phyloP scores from a whole-genome alignment of 2,329 filamentous ascomycete species.

The Sporothrix dimorphospora region DNA sequence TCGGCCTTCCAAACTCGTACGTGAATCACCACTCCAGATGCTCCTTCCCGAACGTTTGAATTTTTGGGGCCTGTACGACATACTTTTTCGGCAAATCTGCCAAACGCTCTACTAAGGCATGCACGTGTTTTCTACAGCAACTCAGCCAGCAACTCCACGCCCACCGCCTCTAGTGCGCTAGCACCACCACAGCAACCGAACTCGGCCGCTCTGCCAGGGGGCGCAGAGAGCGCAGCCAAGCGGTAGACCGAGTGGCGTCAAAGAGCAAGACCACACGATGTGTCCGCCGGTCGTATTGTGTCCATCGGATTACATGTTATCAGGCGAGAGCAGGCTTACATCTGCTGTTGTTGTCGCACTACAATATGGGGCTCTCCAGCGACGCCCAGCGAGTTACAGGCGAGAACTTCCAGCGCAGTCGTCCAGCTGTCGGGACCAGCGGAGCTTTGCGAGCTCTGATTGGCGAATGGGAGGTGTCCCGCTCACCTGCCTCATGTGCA shows the following conservation, averaged over 20 bases:
- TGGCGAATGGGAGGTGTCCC: slow-evolving; percentile 29
- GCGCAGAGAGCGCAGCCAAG: background rate
- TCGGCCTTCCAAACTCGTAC: slow-evolving; percentile 14
- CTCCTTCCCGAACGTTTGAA: background rate
- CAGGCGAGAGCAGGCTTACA: slow-evolving; percentile 9
- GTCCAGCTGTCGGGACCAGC: slow-evolving; percentile 26
- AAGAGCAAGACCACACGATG: background rate
- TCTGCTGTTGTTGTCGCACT: slow-evolving; percentile 18
- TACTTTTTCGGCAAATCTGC: background rate
- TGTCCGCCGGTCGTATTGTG: background rate
- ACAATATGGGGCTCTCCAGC: slow-evolving; percentile 6
- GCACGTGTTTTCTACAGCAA: slow-evolving; percentile 21
- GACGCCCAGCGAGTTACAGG: background rate
- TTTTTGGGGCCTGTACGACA: background rate
- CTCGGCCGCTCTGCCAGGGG: background rate
- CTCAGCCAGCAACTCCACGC: background rate
- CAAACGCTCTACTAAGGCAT: background rate
- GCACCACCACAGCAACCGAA: slow-evolving; percentile 13
- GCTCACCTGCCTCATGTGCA: background rate
- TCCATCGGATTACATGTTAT: background rate
- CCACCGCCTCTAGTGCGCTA: background rate
- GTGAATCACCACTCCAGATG: slow-evolving; percentile 1
- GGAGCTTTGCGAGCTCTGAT: slow-evolving; percentile 28
- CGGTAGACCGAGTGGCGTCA: background rate
- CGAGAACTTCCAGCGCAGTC: background rate